These are phyloP conservation scores for Monilinia vaccinii-corymbosi DNA, from an alignment of 2,329 filamentous ascomycete genomes.

Conservation along the genomic window DNA sequence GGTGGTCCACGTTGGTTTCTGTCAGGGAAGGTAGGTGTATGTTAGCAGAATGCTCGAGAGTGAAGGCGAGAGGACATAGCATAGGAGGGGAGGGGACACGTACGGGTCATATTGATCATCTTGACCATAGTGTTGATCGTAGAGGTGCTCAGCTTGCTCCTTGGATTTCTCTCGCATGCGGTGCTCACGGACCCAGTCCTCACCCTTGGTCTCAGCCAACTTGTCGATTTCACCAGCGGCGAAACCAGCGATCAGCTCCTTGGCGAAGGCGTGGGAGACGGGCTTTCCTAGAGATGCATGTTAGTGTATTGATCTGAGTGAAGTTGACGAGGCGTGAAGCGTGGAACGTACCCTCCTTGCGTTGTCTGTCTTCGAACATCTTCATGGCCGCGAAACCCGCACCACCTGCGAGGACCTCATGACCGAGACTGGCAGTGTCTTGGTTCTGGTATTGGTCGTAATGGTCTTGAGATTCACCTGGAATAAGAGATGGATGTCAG, in stretches of 20 bases:
- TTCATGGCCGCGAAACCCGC: slow-evolving; percentile 76
- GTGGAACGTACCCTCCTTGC: slow-evolving; percentile 47
- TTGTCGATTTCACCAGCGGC: slow-evolving; percentile 70
- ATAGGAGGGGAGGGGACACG: slow-evolving; percentile 22
- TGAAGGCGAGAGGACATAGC: background rate
- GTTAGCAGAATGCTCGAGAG: background rate
- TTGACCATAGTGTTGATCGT: slow-evolving; percentile 51
- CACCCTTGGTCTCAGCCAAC: slow-evolving; percentile 62
- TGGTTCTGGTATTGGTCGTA: slow-evolving; percentile 37
- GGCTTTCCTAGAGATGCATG: slow-evolving; percentile 46
- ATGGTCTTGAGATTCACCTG: slow-evolving; percentile 36
- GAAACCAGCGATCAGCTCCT: slow-evolving; percentile 65
- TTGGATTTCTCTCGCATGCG: slow-evolving; percentile 48
- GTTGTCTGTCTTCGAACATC: slow-evolving; percentile 67
- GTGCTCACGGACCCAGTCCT: slow-evolving; percentile 37
- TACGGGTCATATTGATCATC: slow-evolving; percentile 50
- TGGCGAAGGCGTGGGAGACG: slow-evolving; percentile 66
- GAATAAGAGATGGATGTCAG: background rate
- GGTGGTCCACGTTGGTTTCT: slow-evolving; percentile 29
- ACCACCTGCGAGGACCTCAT: slow-evolving; percentile 67
- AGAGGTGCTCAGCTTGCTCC: slow-evolving; percentile 49
- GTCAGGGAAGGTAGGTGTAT: background rate
- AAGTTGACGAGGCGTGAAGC: background rate
- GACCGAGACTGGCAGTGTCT: slow-evolving; percentile 53
- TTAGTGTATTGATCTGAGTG: background rate